Evolutionary conservation across 306 rosid genomes (phyloP).

Genomic region (Prinsepia uniflora): DNA sequence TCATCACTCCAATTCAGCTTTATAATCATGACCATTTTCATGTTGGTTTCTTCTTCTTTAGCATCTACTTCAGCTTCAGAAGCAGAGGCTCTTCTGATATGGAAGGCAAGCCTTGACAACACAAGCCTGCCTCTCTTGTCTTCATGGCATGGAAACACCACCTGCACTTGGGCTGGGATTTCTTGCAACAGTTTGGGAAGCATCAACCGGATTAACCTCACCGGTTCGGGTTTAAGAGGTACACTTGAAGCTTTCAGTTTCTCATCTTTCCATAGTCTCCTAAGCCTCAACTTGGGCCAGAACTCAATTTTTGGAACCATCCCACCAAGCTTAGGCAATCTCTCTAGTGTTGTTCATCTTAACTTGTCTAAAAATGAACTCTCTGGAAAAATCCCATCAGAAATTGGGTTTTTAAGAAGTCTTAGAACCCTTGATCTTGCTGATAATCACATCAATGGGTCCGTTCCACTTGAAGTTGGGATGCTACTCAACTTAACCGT

Average conservation of each 20-base stretch:
- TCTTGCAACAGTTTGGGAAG: conserved; percentile 14
- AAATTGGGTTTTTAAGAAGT: not conserved
- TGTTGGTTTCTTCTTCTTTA: conserved; percentile 3
- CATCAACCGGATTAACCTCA: conserved; percentile 21
- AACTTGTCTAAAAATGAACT: too few species aligned
- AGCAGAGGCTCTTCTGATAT: conserved; percentile 26
- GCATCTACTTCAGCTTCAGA: conserved; percentile 1
- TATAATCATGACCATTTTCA: not conserved
- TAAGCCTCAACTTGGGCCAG: conserved; percentile 11
- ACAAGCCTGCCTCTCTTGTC: conserved; percentile 11
- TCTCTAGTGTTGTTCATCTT: too few species aligned
- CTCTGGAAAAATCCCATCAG: conserved; percentile 1
- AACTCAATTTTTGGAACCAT: conserved; percentile 18
- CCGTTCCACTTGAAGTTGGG: conserved; percentile 8
- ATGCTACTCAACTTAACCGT: not conserved
- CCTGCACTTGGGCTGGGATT: conserved; percentile 29
- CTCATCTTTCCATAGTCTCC: conserved; percentile 25
- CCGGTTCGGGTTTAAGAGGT: conserved; percentile 26
- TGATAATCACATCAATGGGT: conserved; percentile 4
- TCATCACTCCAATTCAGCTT: not conserved
- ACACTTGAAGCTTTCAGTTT: conserved; percentile 22
- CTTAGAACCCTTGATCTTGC: conserved; percentile 8
- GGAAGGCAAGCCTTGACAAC: conserved; percentile 28
- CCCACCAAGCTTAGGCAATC: not conserved
- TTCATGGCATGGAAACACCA: conserved; percentile 23